Percentiles rank a stretch among this genome's conserved stretches.
Evolutionary conservation across 805 yeast genomes (phyloP).

Genomic region (Sungouiozyma intestinalis): DNA sequence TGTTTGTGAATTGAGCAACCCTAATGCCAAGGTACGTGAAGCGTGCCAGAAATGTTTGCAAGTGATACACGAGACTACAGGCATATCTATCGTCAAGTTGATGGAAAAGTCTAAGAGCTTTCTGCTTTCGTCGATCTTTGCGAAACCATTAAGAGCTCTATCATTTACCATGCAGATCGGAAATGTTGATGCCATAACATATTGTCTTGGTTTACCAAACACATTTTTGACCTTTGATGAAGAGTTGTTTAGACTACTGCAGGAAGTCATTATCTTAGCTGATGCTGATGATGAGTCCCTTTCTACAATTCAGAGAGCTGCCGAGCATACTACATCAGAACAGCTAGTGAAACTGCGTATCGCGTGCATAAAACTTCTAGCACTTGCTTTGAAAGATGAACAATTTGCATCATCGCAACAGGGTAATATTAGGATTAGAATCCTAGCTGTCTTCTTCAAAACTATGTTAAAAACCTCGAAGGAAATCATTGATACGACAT

Average conservation of each 20-base stretch:
- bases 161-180: slow-evolving; percentile 99
- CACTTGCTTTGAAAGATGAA: slow-evolving; percentile 75
- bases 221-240: slow-evolving; percentile 81
- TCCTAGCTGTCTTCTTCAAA: slow-evolving; percentile 89
- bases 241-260: slow-evolving; percentile 70
- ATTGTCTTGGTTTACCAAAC: slow-evolving; percentile 70
- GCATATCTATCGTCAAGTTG: slow-evolving; percentile 59
- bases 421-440: slow-evolving; percentile 70
- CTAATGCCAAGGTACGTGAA: slow-evolving; percentile 71
- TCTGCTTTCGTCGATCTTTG: slow-evolving; percentile 85
- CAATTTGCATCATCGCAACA: slow-evolving; percentile 69
- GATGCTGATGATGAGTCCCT: slow-evolving; percentile 97
- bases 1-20: slow-evolving; percentile 86
- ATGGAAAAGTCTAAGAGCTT: slow-evolving; percentile 77
- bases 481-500: slow-evolving; percentile 88
- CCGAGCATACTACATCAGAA: slow-evolving; percentile 80
- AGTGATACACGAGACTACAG: slow-evolving; percentile 59
- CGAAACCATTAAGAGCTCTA: slow-evolving; percentile 89
- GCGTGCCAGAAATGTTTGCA: slow-evolving; percentile 66
- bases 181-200: slow-evolving; percentile 93
- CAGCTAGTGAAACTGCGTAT: slow-evolving; percentile 81
- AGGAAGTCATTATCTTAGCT: slow-evolving; percentile 87
- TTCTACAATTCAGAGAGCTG: slow-evolving; percentile 74
- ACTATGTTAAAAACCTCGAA: slow-evolving; percentile 78
- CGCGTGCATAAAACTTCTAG: slow-evolving; percentile 74